These are phyloP conservation scores for Juncus inflexus DNA, from an alignment of 176 grass and related monocot genomes.

Conservation along the genomic window DNA sequence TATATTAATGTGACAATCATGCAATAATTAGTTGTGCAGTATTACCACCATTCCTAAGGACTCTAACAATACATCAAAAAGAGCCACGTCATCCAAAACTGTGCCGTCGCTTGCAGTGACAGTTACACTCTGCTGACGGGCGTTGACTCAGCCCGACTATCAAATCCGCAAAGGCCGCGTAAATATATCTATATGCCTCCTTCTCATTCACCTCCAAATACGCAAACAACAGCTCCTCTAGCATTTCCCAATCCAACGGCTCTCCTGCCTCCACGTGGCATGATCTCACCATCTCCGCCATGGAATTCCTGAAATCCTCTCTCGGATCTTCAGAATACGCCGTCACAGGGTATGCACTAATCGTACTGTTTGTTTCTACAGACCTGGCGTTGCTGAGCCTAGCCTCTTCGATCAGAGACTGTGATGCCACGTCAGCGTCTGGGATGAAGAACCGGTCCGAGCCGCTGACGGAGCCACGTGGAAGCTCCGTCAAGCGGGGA, in stretches of 20 bases:
- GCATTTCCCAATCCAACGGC: conserved; percentile 17
- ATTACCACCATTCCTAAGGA: too few species aligned
- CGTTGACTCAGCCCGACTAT: neutral
- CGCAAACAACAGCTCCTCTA: conserved; percentile 11
- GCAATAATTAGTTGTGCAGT: too few species aligned
- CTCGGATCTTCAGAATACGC: conserved; percentile 18
- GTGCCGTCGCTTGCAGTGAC: neutral
- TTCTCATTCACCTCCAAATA: conserved; percentile 20
- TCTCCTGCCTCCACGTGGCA: neutral
- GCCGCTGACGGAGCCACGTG: conserved; percentile 5
- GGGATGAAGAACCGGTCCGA: conserved; percentile 22
- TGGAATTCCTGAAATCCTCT: conserved; percentile 12
- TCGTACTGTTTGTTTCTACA: neutral
- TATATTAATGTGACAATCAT: too few species aligned
- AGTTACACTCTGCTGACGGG: neutral
- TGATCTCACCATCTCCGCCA: conserved; percentile 16
- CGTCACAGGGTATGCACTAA: neutral
- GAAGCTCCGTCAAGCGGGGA: conserved; percentile 13
- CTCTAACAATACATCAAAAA: too few species aligned
- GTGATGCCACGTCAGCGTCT: conserved; percentile 1
- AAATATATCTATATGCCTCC: conserved; percentile 13
- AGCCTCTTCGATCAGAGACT: conserved; percentile 24
- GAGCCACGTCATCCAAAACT: neutral
- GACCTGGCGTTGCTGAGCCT: conserved; percentile 7
- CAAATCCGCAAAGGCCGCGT: conserved; percentile 18